Conservation (phyloP, 2,329 filamentous ascomycete genomes). For the Clarireedia hainanense region DNA sequence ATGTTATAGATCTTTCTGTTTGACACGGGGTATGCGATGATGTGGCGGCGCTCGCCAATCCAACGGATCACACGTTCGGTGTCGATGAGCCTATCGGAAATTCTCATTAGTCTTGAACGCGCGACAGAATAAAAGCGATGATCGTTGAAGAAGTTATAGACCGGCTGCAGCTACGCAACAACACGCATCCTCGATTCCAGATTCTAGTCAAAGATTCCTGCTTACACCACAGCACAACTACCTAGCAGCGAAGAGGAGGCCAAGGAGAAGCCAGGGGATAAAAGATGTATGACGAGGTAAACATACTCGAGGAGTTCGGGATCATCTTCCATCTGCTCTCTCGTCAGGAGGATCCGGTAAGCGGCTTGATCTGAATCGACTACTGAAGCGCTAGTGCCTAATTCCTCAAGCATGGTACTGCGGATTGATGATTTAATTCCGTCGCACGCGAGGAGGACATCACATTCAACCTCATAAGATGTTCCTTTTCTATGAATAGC, state of each 20-base stretch:
- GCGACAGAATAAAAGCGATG: no score
- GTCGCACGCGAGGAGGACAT: slow-evolving; percentile 46
- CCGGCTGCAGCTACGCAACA: no score
- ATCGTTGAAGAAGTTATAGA: no score
- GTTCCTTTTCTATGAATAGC: slow-evolving; percentile 47
- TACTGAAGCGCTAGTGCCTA: slow-evolving; percentile 40
- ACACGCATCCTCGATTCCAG: no score
- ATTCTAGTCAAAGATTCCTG: no score
- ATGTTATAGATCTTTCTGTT: slow-evolving; percentile 59
- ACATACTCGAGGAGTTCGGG: slow-evolving; percentile 43
- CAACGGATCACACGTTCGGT: slow-evolving; percentile 61
- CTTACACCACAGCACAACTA: no score
- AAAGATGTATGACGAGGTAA: no score
- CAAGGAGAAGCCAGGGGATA: no score
- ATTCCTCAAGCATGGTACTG: slow-evolving; percentile 44
- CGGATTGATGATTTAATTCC: slow-evolving; percentile 47
- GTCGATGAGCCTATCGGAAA: slow-evolving; percentile 42
- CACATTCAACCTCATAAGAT: slow-evolving; percentile 41
- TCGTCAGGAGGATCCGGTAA: slow-evolving; percentile 69
- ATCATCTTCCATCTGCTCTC: slow-evolving; percentile 58
- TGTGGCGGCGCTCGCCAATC: slow-evolving; percentile 68
- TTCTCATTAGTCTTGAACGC: no score
- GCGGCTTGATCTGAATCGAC: slow-evolving; percentile 68
- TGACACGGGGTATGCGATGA: slow-evolving; percentile 70
- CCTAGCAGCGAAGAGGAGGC: no score